Base-by-base conservation (phyloP, 1,139 yeast genomes). In the Saccharomyces hybrid region DNA sequence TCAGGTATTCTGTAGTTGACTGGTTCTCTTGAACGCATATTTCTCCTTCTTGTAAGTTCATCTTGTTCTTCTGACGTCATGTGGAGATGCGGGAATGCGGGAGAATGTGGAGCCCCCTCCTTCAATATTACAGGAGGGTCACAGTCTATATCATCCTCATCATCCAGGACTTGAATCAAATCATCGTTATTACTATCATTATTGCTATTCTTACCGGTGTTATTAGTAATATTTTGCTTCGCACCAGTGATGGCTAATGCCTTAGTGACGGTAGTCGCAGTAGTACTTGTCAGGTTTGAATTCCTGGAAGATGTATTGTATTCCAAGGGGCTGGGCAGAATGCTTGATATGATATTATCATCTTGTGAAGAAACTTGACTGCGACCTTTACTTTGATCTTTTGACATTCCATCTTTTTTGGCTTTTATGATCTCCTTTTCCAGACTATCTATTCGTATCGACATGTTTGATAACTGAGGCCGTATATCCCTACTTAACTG, bases 1-100 rank as follows among this genome's bases (percentile, higher is more conserved):
- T 63, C 67, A 13, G 69, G 70, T 27, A 67, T 60, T 31, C 59
- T 61, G 51, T 67, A 67, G 50, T 67, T 65, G 4, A 65, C 53
- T 4, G 53, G 49, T 16, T 53, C 51, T 51, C 64, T 61, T 7
- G 51, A 53, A 23, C 65, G 54, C 53, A 61, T 52, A 23, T 46
- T 44, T 42, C 69, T 51, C 23, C 28, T 50, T 25, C 16, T 25
- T 25, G 20, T 25, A n/a, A 26, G 32, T 28, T 44, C 46, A 51
- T 48, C 38, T n/a, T 27, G 16, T 29, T 49, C 53, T 23, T 49
- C 52, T 13, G 54, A 54, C 41, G 50, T 34, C 16, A 51, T 56
- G 28, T 52, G 51, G 48, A 56, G 56, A 31, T 55, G 56, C 28
- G 47, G 55, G 23, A 57, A 57, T 8, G 58, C 51, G 5, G 44